Evolutionary conservation across 805 yeast genomes (phyloP).

Genomic region (Metschnikowia lunata): DNA sequence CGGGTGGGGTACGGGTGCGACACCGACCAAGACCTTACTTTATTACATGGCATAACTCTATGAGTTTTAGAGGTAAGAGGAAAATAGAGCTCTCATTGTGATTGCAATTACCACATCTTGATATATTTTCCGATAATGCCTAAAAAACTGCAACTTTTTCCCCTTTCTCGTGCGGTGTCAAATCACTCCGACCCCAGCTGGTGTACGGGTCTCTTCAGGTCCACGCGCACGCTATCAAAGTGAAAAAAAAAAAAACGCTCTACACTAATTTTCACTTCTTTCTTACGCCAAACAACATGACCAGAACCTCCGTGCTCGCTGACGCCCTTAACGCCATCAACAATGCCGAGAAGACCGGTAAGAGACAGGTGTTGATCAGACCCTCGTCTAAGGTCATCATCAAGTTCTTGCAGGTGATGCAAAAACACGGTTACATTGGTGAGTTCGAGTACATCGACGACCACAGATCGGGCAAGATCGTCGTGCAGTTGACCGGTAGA

Average conservation of each 20-base stretch:
- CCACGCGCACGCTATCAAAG: not conserved
- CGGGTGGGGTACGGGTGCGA: slow-evolving; percentile 1
- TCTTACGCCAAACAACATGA: slow-evolving; percentile 17
- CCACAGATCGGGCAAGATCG: slow-evolving; percentile 36
- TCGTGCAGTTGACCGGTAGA: slow-evolving; percentile 34
- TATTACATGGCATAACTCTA: too few species aligned
- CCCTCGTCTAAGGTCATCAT: slow-evolving; percentile 34
- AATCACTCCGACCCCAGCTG: not conserved
- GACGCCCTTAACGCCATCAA: slow-evolving; percentile 34
- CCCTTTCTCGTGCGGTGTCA: slow-evolving; percentile 5
- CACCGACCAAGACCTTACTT: too few species aligned
- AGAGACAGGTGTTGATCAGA: slow-evolving; percentile 35
- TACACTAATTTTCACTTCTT: not conserved
- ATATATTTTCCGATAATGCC: not conserved
- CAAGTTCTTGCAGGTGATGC: slow-evolving; percentile 31
- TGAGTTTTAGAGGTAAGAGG: too few species aligned
- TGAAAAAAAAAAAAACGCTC: slow-evolving; percentile 6
- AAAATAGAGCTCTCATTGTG: too few species aligned
- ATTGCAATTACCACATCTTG: not conserved
- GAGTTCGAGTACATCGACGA: slow-evolving; percentile 35
- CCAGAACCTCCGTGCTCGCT: slow-evolving; percentile 35
- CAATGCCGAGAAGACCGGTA: slow-evolving; percentile 37
- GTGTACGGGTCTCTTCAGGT: slow-evolving; percentile 9
- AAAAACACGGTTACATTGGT: slow-evolving; percentile 34
- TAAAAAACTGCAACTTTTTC: too few species aligned